Percentiles rank a stretch among this genome's conserved stretches.
Evolutionary conservation across 2,329 filamentous ascomycete genomes (phyloP).

Genomic region (Talaromyces atroroseus): DNA sequence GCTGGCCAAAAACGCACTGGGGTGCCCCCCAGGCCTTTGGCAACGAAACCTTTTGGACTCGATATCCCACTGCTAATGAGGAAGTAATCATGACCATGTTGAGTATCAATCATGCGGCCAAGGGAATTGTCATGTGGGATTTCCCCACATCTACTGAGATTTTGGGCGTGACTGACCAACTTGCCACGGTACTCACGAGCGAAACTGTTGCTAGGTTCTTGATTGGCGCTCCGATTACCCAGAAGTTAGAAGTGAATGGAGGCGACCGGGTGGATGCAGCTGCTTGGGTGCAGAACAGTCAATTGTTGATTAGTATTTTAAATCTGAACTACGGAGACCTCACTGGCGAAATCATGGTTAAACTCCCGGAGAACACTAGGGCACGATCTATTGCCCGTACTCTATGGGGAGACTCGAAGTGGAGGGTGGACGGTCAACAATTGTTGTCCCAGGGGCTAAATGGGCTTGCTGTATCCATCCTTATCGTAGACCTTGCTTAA

Average conservation of each 20-base stretch:
- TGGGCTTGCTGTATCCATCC: not conserved
- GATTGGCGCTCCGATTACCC: conserved; percentile 27
- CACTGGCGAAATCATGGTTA: conserved; percentile 10
- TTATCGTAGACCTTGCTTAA: not conserved
- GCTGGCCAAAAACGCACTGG: conserved; percentile 43
- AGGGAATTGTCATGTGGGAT: conserved; percentile 46
- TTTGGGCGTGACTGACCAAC: conserved; percentile 26
- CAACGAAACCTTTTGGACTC: conserved; percentile 43
- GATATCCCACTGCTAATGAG: conserved; percentile 43
- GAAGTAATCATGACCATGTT: conserved; percentile 46
- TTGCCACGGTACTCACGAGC: conserved; percentile 38
- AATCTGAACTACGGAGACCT: conserved; percentile 26
- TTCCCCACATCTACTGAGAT: conserved; percentile 39
- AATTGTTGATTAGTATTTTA: conserved; percentile 37
- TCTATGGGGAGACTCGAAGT: not conserved
- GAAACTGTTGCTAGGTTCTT: conserved; percentile 31
- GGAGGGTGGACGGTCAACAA: not conserved
- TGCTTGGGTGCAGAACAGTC: conserved; percentile 33
- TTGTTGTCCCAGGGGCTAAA: not conserved
- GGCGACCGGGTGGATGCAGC: conserved; percentile 34
- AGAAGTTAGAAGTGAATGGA: conserved; percentile 20
- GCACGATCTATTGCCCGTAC: not conserved
- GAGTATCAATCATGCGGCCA: conserved; percentile 46
- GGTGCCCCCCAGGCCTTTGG: conserved; percentile 48
- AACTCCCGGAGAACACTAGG: conserved; percentile 7